These are phyloP conservation scores for Candida anglica DNA, from an alignment of 805 yeast genomes.

Conservation along the genomic window DNA sequence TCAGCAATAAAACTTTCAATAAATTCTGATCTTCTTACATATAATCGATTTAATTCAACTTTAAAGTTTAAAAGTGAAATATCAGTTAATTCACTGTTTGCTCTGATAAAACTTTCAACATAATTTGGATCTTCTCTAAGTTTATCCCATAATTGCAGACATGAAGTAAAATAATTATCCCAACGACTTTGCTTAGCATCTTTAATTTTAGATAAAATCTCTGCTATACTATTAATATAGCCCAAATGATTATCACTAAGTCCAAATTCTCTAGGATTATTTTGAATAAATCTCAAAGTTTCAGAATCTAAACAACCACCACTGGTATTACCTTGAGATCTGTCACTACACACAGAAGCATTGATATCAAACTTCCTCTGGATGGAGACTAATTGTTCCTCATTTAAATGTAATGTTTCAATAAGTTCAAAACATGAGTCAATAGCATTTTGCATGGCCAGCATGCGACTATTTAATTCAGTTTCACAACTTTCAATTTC, in stretches of 20 bases:
- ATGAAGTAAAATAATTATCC: conserved; percentile 32
- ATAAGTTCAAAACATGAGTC: conserved; percentile 22
- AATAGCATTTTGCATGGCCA: conserved; percentile 19
- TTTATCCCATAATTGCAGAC: conserved; percentile 53
- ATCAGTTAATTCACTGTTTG: conserved; percentile 46
- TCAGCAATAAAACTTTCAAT: conserved; percentile 67
- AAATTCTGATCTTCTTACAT: conserved; percentile 55
- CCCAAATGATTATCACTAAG: conserved; percentile 29
- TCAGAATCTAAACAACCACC: conserved; percentile 36
- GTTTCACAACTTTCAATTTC: conserved; percentile 23
- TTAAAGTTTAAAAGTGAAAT: conserved; percentile 48
- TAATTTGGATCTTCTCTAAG: conserved; percentile 45
- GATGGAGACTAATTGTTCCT: conserved; percentile 27
- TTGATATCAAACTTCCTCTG: conserved; percentile 23
- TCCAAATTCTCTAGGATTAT: conserved; percentile 38
- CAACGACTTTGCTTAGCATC: conserved; percentile 32
- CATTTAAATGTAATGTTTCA: conserved; percentile 22
- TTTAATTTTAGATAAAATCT: conserved; percentile 28
- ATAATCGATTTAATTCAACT: conserved; percentile 53
- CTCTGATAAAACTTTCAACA: conserved; percentile 38
- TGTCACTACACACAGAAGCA: background rate
- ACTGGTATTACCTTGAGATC: conserved; percentile 4
- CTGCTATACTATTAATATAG: conserved; percentile 26
- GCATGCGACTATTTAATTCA: conserved; percentile 20
- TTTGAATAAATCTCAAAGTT: conserved; percentile 30